These are phyloP conservation scores for Amylocystis lapponica DNA, from an alignment of 768 basidiomycete genomes.

Conservation along the genomic window DNA sequence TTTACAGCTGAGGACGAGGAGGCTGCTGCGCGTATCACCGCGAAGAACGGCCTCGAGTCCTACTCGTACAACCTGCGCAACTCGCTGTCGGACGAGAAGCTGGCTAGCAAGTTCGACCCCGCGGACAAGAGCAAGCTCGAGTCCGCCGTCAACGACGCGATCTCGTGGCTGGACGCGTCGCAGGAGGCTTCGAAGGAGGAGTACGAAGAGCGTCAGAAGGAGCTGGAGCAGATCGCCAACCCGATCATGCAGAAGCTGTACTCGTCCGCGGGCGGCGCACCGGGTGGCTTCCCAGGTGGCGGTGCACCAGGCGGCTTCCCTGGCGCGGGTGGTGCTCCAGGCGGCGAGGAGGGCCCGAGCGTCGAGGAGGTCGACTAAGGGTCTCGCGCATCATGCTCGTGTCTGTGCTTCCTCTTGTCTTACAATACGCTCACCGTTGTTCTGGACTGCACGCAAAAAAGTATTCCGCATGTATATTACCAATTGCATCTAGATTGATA, in stretches of 20 bases:
- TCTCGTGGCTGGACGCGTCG: slow-evolving; percentile 80
- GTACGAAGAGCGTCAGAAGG: slow-evolving; percentile 90
- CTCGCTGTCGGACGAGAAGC: slow-evolving; percentile 79
- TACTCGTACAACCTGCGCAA: slow-evolving; percentile 95
- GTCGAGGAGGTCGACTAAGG: slow-evolving; percentile 87
- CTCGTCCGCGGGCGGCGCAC: slow-evolving; percentile 46
- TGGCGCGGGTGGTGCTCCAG: slow-evolving; percentile 54
- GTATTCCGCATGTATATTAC: slow-evolving; percentile 2
- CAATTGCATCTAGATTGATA: slow-evolving; percentile 1
- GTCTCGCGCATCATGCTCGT: slow-evolving; percentile 2
- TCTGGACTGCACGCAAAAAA: slow-evolving; percentile 2
- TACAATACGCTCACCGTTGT: too few species aligned
- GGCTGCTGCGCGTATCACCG: slow-evolving; percentile 70
- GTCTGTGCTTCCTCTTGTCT: too few species aligned
- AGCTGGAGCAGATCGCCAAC: slow-evolving; percentile 77
- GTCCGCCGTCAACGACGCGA: slow-evolving; percentile 73
- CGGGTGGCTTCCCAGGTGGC: slow-evolving; percentile 42
- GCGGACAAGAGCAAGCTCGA: slow-evolving; percentile 84
- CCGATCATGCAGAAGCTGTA: slow-evolving; percentile 75
- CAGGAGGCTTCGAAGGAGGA: slow-evolving; percentile 93
- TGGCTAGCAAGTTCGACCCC: slow-evolving; percentile 81
- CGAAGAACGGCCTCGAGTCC: slow-evolving; percentile 93
- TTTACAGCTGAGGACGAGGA: slow-evolving; percentile 75
- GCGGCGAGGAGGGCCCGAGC: slow-evolving; percentile 76
- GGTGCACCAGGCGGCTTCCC: slow-evolving; percentile 52